phyloP scores from a whole-genome alignment of 2,329 filamentous ascomycete genomes.

The Xylariaceae sp. region DNA sequence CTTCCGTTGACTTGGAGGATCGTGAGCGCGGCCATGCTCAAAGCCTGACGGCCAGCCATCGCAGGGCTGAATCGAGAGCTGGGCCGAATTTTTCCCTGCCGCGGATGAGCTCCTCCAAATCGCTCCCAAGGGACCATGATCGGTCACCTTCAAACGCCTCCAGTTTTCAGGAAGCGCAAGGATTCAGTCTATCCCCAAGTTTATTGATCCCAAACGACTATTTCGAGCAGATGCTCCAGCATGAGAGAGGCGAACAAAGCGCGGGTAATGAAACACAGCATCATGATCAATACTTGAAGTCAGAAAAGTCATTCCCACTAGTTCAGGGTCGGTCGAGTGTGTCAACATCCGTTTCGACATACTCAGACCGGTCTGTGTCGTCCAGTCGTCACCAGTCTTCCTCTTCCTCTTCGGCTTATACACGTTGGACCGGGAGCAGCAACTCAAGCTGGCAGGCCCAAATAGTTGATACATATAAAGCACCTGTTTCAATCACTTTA shows the following conservation, averaged over 20 bases:
- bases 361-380: slow-evolving; percentile 43
- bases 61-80: slow-evolving; percentile 8
- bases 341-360: slow-evolving; percentile 52
- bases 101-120: slow-evolving; percentile 35
- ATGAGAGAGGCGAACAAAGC: slow-evolving; percentile 29
- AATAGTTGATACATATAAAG: slow-evolving; percentile 10
- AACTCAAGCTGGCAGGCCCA: slow-evolving; percentile 33
- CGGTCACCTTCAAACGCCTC: slow-evolving; percentile 47
- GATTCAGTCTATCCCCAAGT: slow-evolving; percentile 58
- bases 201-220: slow-evolving; percentile 62
- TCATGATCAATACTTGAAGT: slow-evolving; percentile 35
- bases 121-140: slow-evolving; percentile 33
- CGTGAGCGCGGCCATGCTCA: slow-evolving; percentile 31
- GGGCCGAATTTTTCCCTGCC: slow-evolving; percentile 53
- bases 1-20: slow-evolving; percentile 47
- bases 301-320: slow-evolving; percentile 33
- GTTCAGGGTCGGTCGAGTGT: slow-evolving; percentile 49
- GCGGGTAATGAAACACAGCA: slow-evolving; percentile 24
- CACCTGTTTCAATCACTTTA: slow-evolving; percentile 10
- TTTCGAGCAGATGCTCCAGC: slow-evolving; percentile 50
- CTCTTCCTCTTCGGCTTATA: slow-evolving; percentile 52
- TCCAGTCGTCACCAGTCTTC: slow-evolving; percentile 53
- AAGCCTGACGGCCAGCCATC: background rate
- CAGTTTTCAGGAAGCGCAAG: slow-evolving; percentile 58
- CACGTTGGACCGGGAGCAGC: slow-evolving; percentile 53